These are phyloP conservation scores for Fusarium aywerte DNA, from an alignment of 2,329 filamentous ascomycete genomes.

Conservation along the genomic window DNA sequence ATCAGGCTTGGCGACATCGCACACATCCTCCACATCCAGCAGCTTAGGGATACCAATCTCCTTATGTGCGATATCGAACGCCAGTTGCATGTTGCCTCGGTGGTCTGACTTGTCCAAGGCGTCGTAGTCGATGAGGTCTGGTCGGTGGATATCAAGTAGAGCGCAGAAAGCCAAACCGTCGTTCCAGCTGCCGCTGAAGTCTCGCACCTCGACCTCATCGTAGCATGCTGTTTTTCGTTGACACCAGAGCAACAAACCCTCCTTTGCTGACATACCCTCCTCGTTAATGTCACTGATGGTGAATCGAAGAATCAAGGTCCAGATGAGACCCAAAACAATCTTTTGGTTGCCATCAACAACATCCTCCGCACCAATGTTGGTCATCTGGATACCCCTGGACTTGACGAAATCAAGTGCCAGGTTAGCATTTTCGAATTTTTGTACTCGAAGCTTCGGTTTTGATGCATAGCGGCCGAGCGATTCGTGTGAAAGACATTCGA, in stretches of 20 bases:
- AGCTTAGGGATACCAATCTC: conserved; percentile 97
- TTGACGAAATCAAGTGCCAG: conserved; percentile 94
- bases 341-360: conserved; percentile 98
- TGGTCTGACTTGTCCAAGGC: conserved; percentile 93
- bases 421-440: conserved; percentile 98
- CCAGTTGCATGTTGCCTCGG: conserved; percentile 95
- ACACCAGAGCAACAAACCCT: conserved; percentile 95
- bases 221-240: conserved; percentile 99
- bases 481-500: conserved; percentile 94
- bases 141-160: conserved; percentile 93
- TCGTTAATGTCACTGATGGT: conserved; percentile 99
- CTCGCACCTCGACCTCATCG: conserved; percentile 92
- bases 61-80: conserved; percentile 94
- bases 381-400: conserved; percentile 91
- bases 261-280: conserved; percentile 97
- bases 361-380: conserved; percentile 97
- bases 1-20: conserved; percentile 94
- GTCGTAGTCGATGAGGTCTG: conserved; percentile 97
- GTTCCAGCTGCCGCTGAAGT: conserved; percentile 97
- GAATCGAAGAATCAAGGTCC: conserved; percentile 97
- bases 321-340: conserved; percentile 96
- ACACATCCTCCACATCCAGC: conserved; percentile 97
- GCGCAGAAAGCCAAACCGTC: conserved; percentile 97
- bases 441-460: conserved; percentile 94
- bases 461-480: conserved; percentile 96